phyloP scores from a whole-genome alignment of 2,329 filamentous ascomycete genomes.

The Xylariaceae sp. region DNA sequence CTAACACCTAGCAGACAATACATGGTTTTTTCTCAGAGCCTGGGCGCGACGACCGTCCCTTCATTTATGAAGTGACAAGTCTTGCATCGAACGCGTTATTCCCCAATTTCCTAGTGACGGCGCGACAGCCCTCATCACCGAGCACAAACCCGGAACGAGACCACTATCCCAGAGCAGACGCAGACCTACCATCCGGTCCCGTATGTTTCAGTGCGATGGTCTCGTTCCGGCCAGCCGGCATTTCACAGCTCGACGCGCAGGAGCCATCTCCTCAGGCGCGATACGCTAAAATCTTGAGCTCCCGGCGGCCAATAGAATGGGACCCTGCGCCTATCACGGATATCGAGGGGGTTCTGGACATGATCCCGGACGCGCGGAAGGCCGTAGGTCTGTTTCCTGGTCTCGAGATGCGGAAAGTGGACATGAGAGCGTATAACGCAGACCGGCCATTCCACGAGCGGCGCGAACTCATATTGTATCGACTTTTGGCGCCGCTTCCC shows the following conservation, averaged over 20 bases:
- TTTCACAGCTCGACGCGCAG: conserved; percentile 48
- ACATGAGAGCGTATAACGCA: conserved; percentile 55
- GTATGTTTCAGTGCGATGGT: conserved; percentile 59
- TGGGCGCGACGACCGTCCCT: conserved; percentile 57
- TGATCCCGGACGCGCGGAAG: conserved; percentile 39
- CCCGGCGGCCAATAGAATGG: conserved; percentile 51
- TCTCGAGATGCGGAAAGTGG: conserved; percentile 62
- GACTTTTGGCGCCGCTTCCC: conserved; percentile 53
- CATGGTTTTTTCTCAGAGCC: conserved; percentile 62
- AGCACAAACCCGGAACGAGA: conserved; percentile 45
- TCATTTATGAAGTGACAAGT: conserved; percentile 57
- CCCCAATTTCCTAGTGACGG: conserved; percentile 56
- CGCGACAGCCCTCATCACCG: conserved; percentile 52
- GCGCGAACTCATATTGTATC: conserved; percentile 58
- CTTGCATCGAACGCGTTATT: conserved; percentile 56
- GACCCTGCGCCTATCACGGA: conserved; percentile 54
- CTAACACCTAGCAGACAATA: conserved; percentile 51
- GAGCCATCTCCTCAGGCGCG: conserved; percentile 50
- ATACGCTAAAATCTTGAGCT: conserved; percentile 50
- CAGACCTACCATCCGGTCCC: conserved; percentile 46
- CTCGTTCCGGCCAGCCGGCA: conserved; percentile 56
- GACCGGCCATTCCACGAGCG: conserved; percentile 51
- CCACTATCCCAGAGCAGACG: conserved; percentile 50
- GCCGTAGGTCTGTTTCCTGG: conserved; percentile 55
- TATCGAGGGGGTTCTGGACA: conserved; percentile 48